phyloP scores from a whole-genome alignment of 805 yeast genomes.

The Groenewaldozyma salmanticensis region DNA sequence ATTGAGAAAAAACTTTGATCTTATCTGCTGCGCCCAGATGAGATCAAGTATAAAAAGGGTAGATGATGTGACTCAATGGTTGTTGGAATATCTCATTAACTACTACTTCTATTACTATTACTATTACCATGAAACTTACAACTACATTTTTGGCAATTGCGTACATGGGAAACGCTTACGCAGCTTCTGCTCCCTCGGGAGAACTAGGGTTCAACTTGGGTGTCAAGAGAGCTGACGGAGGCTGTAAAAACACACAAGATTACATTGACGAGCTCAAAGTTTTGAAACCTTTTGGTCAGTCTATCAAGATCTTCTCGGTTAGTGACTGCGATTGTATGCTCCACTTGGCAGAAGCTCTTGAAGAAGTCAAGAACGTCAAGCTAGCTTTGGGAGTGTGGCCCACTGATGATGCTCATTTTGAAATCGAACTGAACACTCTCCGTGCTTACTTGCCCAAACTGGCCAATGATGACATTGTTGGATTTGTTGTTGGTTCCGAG shows the following conservation, averaged over 20 bases:
- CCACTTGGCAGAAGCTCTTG: conserved; percentile 79
- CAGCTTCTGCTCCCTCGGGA: no score
- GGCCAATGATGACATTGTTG: conserved; percentile 51
- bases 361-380: conserved; percentile 63
- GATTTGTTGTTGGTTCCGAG: conserved; percentile 89
- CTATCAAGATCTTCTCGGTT: conserved; percentile 80
- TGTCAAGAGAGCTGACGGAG: conserved; percentile 60
- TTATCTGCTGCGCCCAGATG: no score
- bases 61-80: no score
- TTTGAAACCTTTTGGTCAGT: conserved; percentile 47
- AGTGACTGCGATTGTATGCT: conserved; percentile 90
- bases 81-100: no score
- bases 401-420: conserved; percentile 68
- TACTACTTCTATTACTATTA: no score
- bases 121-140: no score
- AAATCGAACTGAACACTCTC: conserved; percentile 66
- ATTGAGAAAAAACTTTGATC: no score
- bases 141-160: no score
- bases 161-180: no score
- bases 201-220: conserved; percentile 76
- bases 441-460: conserved; percentile 59
- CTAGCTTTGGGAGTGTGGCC: conserved; percentile 91
- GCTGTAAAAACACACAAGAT: conserved; percentile 66
- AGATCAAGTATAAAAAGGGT: no score
- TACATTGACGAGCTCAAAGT: conserved; percentile 57